phyloP scores from a whole-genome alignment of 345 rosid species.

The Stellera chamaejasme region DNA sequence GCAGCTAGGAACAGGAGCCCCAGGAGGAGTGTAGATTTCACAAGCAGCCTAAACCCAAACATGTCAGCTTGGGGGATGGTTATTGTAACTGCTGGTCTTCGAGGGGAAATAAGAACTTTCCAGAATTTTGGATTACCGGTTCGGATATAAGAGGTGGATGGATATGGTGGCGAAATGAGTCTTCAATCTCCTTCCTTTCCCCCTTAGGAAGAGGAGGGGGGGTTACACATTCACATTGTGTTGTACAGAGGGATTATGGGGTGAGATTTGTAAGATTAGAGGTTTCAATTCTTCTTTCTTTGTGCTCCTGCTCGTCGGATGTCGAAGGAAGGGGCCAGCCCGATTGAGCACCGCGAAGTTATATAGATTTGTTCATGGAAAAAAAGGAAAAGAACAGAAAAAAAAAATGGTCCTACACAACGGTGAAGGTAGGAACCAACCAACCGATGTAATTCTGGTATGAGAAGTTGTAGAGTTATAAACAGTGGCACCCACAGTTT shows the following conservation, averaged over 20 bases:
- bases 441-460: constrained; percentile 21
- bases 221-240: constrained; percentile 21
- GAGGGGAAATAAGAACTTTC: constrained; percentile 78
- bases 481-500: constrained; percentile 30
- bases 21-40: constrained; percentile 41
- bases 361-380: constrained; percentile 38
- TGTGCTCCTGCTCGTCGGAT: constrained; percentile 39
- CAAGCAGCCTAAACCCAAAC: constrained; percentile 37
- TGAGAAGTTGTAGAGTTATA: constrained; percentile 49
- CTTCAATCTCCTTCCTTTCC: neutral
- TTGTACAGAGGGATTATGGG: constrained; percentile 56
- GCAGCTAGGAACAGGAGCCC: constrained; percentile 47
- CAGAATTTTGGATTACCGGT: constrained; percentile 92
- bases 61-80: constrained; percentile 80
- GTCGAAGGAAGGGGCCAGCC: constrained; percentile 20
- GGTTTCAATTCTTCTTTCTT: constrained; percentile 30
- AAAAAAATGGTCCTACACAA: too few species aligned
- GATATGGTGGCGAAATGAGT: constrained; percentile 12
- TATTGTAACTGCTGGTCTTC: constrained; percentile 78
- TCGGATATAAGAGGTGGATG: constrained; percentile 27
- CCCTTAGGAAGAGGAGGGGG: neutral
- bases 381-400: constrained; percentile 6
- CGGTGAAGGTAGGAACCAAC: constrained; percentile 22
- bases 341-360: constrained; percentile 30
- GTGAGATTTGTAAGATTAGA: constrained; percentile 64